Evolutionary conservation across 345 rosid species (phyloP), one percentile per base, ranked within the genome.

Genomic region (Schrenkiella parvula): DNA sequence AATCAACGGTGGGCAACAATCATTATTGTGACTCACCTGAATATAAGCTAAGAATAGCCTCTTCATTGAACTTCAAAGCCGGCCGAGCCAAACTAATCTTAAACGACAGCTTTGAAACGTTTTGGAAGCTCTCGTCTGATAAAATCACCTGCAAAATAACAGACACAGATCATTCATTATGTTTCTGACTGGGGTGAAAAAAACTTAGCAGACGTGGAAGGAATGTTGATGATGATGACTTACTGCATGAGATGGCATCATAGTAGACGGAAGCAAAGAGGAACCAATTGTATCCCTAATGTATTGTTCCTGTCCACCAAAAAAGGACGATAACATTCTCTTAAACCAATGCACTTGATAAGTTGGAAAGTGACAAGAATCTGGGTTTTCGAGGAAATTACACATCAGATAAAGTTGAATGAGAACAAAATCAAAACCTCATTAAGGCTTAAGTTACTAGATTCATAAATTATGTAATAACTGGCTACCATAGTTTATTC

Each of bases 261-360:
- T 17, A 10, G 86, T 67, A 15, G 78, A 83, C 23, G 80, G 70
- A 74, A 92, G 95, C 73, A 92, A 77, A 21, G 96, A 87, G 50
- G 95, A 92, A 58, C 98, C 99, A 75, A 95, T 83, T 44, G 97
- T 85, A 11, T 90, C 97, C 64, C 73, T 85, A 21, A 92, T 84
- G 84, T 85, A 88, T 69, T 67, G 69, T 79, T 86, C 96, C 99
- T 95, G 79, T 66, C 19, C 56, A 57, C 57, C 64, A 44, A 64
- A 66, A 34, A 57, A 28, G 28, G 55, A 43, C 21, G 25, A 43
- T 35, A 18, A 25, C 31, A 51, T 41, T 51, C 31, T 64, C n/a
- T 34, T 44, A 23, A 23, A 21, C 17, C 4, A 10, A 39, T 51
- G 68, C 23, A 26, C 25, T 31, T 22, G 41, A 39, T 32, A 14